Percentiles rank a stretch among this genome's conserved stretches.
Conservation (phyloP, 257 asterid genomes). For the Ilex asprella region DNA sequence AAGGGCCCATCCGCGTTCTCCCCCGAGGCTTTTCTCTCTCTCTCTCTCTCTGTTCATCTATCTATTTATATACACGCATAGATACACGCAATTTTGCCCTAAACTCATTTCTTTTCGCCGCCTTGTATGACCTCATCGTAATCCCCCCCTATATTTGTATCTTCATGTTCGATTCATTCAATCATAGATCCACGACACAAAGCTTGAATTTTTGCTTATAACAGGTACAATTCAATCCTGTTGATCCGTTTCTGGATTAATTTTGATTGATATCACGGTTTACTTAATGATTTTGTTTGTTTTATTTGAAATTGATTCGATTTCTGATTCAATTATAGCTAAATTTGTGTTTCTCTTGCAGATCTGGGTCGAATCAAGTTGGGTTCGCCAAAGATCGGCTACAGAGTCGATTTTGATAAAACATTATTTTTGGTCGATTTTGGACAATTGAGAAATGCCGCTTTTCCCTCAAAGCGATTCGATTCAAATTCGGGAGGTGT, state of each 20-base stretch:
- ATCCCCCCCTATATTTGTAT: background rate
- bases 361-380: too few species aligned
- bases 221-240: background rate
- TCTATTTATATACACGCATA: background rate
- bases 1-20: background rate
- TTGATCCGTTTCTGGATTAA: background rate
- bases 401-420: too few species aligned
- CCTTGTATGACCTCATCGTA: background rate
- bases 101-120: background rate
- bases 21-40: background rate
- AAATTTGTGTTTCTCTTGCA: too few species aligned
- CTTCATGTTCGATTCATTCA: background rate
- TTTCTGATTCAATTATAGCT: background rate
- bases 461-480: constrained; percentile 53
- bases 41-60: background rate
- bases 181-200: background rate
- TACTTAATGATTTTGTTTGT: background rate
- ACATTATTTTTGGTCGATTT: background rate
- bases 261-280: too few species aligned
- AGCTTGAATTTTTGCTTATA: background rate
- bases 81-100: background rate
- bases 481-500: constrained; percentile 69
- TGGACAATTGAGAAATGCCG: constrained; percentile 35
- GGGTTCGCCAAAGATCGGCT: too few species aligned
- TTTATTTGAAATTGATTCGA: background rate